Percentiles rank a stretch among this genome's conserved stretches.
These are phyloP conservation scores for Lecanicillium sp. DNA, from an alignment of 2,329 filamentous ascomycete genomes.

Conservation along the genomic window DNA sequence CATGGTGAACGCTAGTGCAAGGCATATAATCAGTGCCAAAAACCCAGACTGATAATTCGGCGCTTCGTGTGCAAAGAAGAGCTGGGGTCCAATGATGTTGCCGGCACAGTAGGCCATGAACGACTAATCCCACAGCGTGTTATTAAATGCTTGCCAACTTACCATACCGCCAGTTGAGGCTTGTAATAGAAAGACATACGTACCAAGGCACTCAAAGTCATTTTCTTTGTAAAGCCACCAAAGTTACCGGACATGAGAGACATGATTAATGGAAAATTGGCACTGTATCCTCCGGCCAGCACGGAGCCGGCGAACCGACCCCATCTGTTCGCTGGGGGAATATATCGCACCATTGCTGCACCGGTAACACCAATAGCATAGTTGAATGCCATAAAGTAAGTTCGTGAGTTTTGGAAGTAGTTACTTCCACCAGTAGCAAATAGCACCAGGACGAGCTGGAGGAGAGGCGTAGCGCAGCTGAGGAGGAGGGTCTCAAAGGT, in stretches of 20 bases:
- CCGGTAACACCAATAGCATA: slow-evolving; percentile 12
- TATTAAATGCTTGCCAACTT: slow-evolving; percentile 16
- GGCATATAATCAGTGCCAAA: slow-evolving; percentile 52
- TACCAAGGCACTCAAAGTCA: slow-evolving; percentile 45
- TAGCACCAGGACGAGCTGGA: slow-evolving; percentile 16
- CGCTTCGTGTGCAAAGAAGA: slow-evolving; percentile 47
- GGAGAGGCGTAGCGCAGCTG: too few species aligned
- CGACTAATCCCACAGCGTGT: too few species aligned
- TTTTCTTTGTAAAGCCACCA: slow-evolving; percentile 56
- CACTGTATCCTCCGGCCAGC: slow-evolving; percentile 50
- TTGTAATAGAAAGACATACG: not conserved
- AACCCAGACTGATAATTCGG: slow-evolving; percentile 56
- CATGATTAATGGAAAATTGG: slow-evolving; percentile 35
- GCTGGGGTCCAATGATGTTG: slow-evolving; percentile 53
- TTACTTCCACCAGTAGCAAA: slow-evolving; percentile 13
- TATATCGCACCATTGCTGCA: slow-evolving; percentile 15
- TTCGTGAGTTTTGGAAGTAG: slow-evolving; percentile 15
- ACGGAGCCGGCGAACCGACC: slow-evolving; percentile 17
- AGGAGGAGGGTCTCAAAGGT: slow-evolving; percentile 47
- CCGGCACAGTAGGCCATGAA: slow-evolving; percentile 52
- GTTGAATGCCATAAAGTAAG: slow-evolving; percentile 16
- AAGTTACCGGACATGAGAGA: slow-evolving; percentile 51
- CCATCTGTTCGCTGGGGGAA: slow-evolving; percentile 4
- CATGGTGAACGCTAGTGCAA: slow-evolving; percentile 37
- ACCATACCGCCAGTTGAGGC: not conserved